A percentile compares a stretch with the other conserved stretches of the same genome.
These are phyloP conservation scores for Lentinula sp. DNA, from an alignment of 768 basidiomycete genomes.

Conservation along the genomic window DNA sequence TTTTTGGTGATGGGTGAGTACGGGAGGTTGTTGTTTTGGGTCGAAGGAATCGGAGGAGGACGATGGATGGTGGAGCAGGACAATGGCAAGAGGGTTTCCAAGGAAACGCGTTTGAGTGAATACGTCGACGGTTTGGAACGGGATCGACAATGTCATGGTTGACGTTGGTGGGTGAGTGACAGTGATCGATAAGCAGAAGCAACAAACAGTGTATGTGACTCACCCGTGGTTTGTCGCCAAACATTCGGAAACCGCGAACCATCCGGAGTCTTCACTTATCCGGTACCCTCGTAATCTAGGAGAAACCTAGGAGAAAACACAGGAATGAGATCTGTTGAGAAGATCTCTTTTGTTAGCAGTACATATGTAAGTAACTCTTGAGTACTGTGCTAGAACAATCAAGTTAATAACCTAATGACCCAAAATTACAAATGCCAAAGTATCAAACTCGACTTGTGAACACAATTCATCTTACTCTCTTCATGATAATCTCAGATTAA, in stretches of 20 bases:
- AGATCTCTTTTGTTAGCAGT: neutral
- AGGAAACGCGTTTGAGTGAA: conserved; percentile 33
- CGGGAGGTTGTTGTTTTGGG: conserved; percentile 13
- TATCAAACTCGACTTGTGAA: no score
- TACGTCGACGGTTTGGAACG: conserved; percentile 32
- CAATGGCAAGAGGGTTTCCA: conserved; percentile 41
- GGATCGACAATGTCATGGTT: conserved; percentile 8
- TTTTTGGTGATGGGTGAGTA: conserved; percentile 30
- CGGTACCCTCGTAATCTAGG: no score
- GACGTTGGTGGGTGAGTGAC: neutral
- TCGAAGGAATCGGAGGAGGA: conserved; percentile 14
- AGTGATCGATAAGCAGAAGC: neutral
- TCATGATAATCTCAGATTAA: no score
- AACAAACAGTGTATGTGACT: neutral
- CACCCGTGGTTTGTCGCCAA: neutral
- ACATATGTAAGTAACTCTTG: no score
- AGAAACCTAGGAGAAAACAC: neutral
- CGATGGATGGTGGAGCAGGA: conserved; percentile 9
- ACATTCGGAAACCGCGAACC: neutral
- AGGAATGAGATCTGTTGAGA: neutral
- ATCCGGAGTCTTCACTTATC: neutral
- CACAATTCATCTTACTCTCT: no score
- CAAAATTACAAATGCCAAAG: no score
- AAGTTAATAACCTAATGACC: no score
- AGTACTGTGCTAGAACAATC: no score